These are phyloP conservation scores for Penicillium pulvis DNA, from an alignment of 495 filamentous ascomycete genomes.

Conservation along the genomic window DNA sequence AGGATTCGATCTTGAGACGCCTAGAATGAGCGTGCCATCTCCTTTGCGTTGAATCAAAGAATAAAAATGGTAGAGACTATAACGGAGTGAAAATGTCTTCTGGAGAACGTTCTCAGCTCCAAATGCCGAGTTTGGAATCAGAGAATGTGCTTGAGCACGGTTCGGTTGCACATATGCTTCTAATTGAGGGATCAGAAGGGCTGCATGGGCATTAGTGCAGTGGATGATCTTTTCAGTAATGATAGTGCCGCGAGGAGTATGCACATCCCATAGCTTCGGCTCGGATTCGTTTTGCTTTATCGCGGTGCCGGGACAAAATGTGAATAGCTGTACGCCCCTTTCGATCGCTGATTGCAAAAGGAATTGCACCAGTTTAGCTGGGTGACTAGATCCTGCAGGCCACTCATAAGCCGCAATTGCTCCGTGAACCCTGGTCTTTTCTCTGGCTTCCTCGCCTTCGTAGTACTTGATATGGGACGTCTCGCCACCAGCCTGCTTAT, in stretches of 20 bases:
- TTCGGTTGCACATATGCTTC: slow-evolving; percentile 28
- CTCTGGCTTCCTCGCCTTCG: slow-evolving; percentile 24
- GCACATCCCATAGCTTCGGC: slow-evolving; percentile 23
- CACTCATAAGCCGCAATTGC: slow-evolving; percentile 38
- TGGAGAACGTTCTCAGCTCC: slow-evolving; percentile 18
- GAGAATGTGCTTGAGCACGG: slow-evolving; percentile 33
- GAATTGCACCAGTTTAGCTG: slow-evolving; percentile 35
- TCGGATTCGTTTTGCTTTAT: slow-evolving; percentile 12
- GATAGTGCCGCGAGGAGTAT: slow-evolving; percentile 25
- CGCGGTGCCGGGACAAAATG: slow-evolving; percentile 30
- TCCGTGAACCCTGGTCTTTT: slow-evolving; percentile 23
- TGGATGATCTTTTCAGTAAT: slow-evolving; percentile 30
- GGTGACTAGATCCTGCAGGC: slow-evolving; percentile 35
- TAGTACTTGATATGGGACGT: slow-evolving; percentile 29
- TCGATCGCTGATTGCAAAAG: slow-evolving; percentile 25
- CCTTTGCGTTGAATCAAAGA: slow-evolving; percentile 29
- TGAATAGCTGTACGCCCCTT: slow-evolving; percentile 26
- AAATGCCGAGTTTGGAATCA: slow-evolving; percentile 26
- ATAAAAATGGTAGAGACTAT: slow-evolving; percentile 35
- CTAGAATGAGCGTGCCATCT: slow-evolving; percentile 33
- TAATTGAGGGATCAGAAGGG: slow-evolving; percentile 27
- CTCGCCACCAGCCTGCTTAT: slow-evolving; percentile 30
- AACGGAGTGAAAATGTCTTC: slow-evolving; percentile 32
- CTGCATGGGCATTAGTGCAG: slow-evolving; percentile 38
- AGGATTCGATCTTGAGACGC: slow-evolving; percentile 33